Evolutionary conservation across 2,329 filamentous ascomycete species (phyloP).

Genomic region (Nigrograna mackinnonii): DNA sequence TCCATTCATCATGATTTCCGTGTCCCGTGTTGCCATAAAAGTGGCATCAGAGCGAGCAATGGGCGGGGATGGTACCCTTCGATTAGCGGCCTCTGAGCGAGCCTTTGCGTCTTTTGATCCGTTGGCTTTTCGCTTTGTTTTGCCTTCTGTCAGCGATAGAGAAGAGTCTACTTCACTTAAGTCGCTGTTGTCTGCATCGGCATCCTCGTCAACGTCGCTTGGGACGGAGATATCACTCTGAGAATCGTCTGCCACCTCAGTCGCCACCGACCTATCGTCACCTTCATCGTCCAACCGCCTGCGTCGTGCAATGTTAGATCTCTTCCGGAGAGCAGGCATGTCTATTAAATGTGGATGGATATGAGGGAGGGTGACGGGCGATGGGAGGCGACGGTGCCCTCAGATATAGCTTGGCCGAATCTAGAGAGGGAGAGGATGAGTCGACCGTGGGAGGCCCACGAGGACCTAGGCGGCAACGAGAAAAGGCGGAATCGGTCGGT

Average conservation of each 20-base stretch:
- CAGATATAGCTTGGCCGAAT: conserved; percentile 24
- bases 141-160: conserved; percentile 35
- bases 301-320: conserved; percentile 39
- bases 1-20: conserved; percentile 65
- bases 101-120: conserved; percentile 34
- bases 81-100: conserved; percentile 26
- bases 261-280: conserved; percentile 46
- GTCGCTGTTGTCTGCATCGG: conserved; percentile 62
- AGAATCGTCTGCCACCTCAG: conserved; percentile 62
- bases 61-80: conserved; percentile 33
- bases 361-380: conserved; percentile 7
- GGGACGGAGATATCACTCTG: conserved; percentile 64
- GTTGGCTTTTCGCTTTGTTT: conserved; percentile 42
- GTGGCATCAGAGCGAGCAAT: conserved; percentile 40
- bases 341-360: conserved; percentile 16
- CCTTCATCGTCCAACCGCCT: conserved; percentile 44
- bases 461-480: conserved; percentile 16
- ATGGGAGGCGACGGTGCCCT: conserved; percentile 10
- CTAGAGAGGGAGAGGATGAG: conserved; percentile 3
- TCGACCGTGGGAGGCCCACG: conserved; percentile 19
- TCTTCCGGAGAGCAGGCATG: conserved; percentile 43
- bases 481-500: conserved; percentile 13
- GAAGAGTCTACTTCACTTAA: conserved; percentile 55
- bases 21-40: conserved; percentile 56
- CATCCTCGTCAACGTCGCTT: conserved; percentile 62